These are phyloP conservation scores for Stachybotrys elegans DNA, from an alignment of 2,329 filamentous ascomycete genomes.

Conservation along the genomic window DNA sequence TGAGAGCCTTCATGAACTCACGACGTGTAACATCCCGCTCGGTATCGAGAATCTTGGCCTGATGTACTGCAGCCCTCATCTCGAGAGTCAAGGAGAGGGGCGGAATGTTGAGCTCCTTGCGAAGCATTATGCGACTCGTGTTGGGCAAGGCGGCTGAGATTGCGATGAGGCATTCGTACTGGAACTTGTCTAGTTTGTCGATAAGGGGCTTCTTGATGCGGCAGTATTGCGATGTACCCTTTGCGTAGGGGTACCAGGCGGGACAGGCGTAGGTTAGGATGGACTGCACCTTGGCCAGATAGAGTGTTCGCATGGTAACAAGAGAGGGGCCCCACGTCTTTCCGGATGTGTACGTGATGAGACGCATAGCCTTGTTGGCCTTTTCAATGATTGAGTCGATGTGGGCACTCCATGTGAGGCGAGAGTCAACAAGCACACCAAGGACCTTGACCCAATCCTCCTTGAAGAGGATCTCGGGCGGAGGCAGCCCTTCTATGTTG, in stretches of 20 bases:
- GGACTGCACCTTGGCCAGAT: constrained; percentile 6
- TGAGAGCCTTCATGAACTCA: too few species aligned
- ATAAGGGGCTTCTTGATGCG: neutral
- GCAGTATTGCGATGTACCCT: neutral
- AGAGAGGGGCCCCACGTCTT: constrained; percentile 5
- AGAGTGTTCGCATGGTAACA: constrained; percentile 2
- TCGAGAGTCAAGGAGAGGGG: neutral
- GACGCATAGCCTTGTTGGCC: constrained; percentile 1
- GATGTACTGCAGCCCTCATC: neutral
- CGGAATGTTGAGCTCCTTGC: constrained; percentile 8
- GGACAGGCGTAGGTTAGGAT: constrained; percentile 8
- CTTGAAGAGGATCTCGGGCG: neutral
- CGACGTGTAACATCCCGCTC: too few species aligned
- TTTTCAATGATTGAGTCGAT: neutral
- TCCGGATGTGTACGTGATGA: constrained; percentile 4
- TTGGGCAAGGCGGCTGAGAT: constrained; percentile 3
- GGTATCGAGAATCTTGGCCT: neutral
- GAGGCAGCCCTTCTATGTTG: neutral
- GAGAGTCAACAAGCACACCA: neutral
- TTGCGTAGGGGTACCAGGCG: constrained; percentile 7
- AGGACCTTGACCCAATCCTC: neutral
- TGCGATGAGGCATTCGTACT: constrained; percentile 3
- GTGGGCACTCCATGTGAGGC: neutral
- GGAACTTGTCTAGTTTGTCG: constrained; percentile 1
- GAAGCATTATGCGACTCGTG: neutral